phyloP scores from a whole-genome alignment of 306 rosid genomes.

The Ceratonia siliqua region DNA sequence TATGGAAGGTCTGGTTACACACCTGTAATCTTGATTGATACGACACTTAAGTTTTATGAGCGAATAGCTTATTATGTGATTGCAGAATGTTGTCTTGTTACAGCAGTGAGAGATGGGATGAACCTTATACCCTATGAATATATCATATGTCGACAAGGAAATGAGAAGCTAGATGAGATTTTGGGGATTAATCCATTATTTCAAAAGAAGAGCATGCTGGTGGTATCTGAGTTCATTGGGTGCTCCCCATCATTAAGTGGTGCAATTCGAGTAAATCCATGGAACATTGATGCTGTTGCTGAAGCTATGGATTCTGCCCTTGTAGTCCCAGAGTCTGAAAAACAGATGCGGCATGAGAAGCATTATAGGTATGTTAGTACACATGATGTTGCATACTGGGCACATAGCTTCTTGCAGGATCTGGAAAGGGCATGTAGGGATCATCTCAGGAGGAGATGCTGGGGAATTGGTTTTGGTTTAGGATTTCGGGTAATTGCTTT shows the following conservation, averaged over 20 bases:
- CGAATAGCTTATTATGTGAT: constrained; percentile 75
- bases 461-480: constrained; percentile 90
- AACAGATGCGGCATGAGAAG: constrained; percentile 87
- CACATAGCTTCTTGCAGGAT: constrained; percentile 81
- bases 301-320: constrained; percentile 83
- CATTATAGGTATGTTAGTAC: constrained; percentile 89
- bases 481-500: constrained; percentile 88
- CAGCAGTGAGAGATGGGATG: constrained; percentile 92
- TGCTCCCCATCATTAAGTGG: constrained; percentile 92
- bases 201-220: constrained; percentile 78
- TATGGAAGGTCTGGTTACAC: constrained; percentile 72
- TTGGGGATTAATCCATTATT: constrained; percentile 48
- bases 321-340: constrained; percentile 69
- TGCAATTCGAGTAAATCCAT: constrained; percentile 87
- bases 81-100: constrained; percentile 86
- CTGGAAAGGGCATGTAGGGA: constrained; percentile 79
- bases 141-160: constrained; percentile 72
- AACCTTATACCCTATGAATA: constrained; percentile 86
- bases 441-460: constrained; percentile 70
- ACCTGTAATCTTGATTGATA: constrained; percentile 72
- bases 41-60: constrained; percentile 71
- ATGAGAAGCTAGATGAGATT: constrained; percentile 55
- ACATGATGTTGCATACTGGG: constrained; percentile 92
- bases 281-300: constrained; percentile 86
- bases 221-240: constrained; percentile 87